Evolutionary conservation across 495 filamentous ascomycete genomes (phyloP), one percentile per base, ranked within the genome.

Genomic region (Daldinia grandis): DNA sequence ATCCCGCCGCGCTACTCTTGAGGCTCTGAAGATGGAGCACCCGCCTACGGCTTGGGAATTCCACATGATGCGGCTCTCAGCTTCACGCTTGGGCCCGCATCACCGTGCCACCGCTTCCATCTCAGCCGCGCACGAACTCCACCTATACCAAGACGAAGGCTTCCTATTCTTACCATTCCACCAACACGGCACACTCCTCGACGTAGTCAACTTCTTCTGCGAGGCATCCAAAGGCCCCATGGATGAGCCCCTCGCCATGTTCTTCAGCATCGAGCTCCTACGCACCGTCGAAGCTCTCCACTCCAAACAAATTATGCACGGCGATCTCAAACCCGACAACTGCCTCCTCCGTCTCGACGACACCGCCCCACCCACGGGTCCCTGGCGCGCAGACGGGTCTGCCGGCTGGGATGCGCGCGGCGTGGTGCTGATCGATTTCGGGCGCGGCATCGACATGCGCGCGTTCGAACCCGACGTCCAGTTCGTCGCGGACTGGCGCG

Each of bases 401-500:
- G 87, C 87, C 59, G 93, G 93, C 70, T 99, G 95, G 95, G 80
- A 83, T 4, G 81, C 81, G 40, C 93, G 96, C 72, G 95, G 95
- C 19, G 76, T 98, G 4, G 83, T 87, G 8, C 85, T 99, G 1
- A 98, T 99, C 75, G 95, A 99, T 79, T 98, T 99, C 74, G 95
- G 95, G 6, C 89, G 96, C 2, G 92, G 89, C 27, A 96, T 98
- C 80, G 95, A 99, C 81, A 94, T 97, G 93, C 87, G 86, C 58
- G 88, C 87, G 4, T 99, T 98, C 82, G 72, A 76, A 1, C 86
- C 89, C 0, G 85, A 87, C 62, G 93, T 96, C 17, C 89, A 92
- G 69, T 99, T 99, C 81, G 85, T 97, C 42, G 96, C 95, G 1
- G 95, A 98, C 78, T 99, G 96, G 95, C 89, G 94, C 78, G 91